Conservation (phyloP, 129 eudicot species). For the Tagetes patula region DNA sequence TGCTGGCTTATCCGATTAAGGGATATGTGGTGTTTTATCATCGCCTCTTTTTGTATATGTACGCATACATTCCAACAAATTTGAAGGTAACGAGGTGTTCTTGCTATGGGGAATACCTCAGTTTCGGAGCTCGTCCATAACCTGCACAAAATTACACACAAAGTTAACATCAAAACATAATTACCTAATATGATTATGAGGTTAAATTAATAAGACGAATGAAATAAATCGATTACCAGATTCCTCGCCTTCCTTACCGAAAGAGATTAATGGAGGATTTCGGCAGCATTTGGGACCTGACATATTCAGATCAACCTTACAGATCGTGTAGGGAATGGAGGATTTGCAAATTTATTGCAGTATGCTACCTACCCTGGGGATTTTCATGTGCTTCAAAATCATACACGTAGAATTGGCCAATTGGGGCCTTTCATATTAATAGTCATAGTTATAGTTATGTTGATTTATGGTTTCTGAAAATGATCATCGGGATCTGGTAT, state of each 20-base stretch:
- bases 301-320: constrained; percentile 20
- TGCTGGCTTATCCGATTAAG: too few relatives aligned
- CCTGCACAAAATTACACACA: constrained; percentile 27
- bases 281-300: constrained; percentile 42
- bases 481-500: too few relatives aligned
- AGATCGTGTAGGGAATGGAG: background rate
- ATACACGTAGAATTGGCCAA: background rate
- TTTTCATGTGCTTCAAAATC: background rate
- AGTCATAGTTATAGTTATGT: too few relatives aligned
- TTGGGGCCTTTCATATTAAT: too few relatives aligned
- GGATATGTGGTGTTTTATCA: too few relatives aligned
- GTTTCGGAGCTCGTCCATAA: constrained; percentile 43
- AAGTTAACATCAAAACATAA: background rate
- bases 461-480: too few relatives aligned
- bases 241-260: constrained; percentile 23
- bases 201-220: background rate
- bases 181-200: background rate
- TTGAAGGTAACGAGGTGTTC: too few relatives aligned
- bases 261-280: constrained; percentile 30
- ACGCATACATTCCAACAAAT: too few relatives aligned
- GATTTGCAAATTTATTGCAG: constrained; percentile 3
- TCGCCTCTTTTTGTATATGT: too few relatives aligned
- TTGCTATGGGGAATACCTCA: constrained; percentile 27
- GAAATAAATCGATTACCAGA: constrained; percentile 4
- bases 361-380: background rate